Evolutionary conservation across 169 alveolate genomes (phyloP), one percentile per base, ranked within the genome.

Genomic region (Plasmodium malariae): DNA sequence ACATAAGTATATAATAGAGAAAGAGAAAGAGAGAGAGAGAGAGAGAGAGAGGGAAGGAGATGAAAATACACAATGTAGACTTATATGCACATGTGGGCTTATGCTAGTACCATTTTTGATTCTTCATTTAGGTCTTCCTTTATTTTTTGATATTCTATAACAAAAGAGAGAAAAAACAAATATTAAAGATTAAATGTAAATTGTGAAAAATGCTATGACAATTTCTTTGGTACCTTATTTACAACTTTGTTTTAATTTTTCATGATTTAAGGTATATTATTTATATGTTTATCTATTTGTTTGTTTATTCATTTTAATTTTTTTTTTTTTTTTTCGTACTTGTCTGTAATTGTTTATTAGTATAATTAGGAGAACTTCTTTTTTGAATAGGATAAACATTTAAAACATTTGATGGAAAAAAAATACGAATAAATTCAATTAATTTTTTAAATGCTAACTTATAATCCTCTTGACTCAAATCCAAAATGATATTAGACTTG

Each of bases 401-500:
- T 54, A 85, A 49, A 32, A 70, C 63, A 67, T 60, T 85, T 32
- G 86, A 28, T 17, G 92, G 92, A 51, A 21, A 85, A 85, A 85
- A 85, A 30, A 85, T 85, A 48, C 92, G 67, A 28, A 85, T 85
- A 57, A 85, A 70, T 68, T 85, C 92, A 68, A 85, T 55, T 55
- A 85, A 30, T 73, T 85, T 85, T 30, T 68, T 67, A 55, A 85
- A 85, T 54, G 71, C 86, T 69, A 69, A 17, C 69, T 70, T 85
- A 59, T 85, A 69, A 54, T 85, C 92, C 21, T 85, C 74, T 70
- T 85, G 57, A 85, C 54, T 85, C 43, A 34, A 30, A 54, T 55
- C 26, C 28, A 28, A 85, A 68, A 40, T 28, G 21, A 69, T 48
- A 60, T 43, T 85, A 32, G 85, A 68, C 45, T 73, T 70, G 6